phyloP scores from a whole-genome alignment of 768 basidiomycete species.

The Lentinula sp. region DNA sequence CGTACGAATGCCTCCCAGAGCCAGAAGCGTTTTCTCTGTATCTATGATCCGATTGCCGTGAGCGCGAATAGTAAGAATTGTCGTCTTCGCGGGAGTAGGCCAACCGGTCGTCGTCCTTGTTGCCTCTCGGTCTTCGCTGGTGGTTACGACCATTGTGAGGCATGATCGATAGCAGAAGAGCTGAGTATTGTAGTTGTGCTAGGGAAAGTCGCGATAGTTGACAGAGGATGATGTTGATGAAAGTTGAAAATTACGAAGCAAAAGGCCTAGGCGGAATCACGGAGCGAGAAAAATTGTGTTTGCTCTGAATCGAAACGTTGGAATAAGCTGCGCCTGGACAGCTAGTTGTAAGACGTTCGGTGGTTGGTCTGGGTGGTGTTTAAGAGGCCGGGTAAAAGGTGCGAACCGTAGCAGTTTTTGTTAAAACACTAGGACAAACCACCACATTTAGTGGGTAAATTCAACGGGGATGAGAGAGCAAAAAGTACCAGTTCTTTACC shows the following conservation, averaged over 20 bases:
- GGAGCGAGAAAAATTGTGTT: not conserved
- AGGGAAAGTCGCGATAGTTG: not conserved
- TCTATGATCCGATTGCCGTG: constrained; percentile 41
- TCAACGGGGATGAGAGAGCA: not conserved
- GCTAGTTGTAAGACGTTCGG: not conserved
- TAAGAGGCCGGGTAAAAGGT: not conserved
- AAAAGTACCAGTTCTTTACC: not conserved
- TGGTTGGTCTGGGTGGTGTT: not conserved
- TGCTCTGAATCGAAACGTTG: not conserved
- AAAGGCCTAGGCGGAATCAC: not conserved
- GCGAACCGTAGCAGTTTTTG: not conserved
- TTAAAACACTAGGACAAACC: not conserved
- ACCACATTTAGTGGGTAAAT: not conserved
- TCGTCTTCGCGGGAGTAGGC: constrained; percentile 52
- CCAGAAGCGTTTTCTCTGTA: constrained; percentile 35
- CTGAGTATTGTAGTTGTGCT: not conserved
- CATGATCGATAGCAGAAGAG: constrained; percentile 16
- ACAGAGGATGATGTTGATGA: not conserved
- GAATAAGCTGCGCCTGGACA: not conserved
- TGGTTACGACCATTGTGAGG: constrained; percentile 32
- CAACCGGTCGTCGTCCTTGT: constrained; percentile 46
- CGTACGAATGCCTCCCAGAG: constrained; percentile 36
- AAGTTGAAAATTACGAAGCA: not conserved
- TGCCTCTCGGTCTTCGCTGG: constrained; percentile 45
- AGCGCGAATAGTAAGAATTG: constrained; percentile 37